phyloP scores from a whole-genome alignment of 2,329 filamentous ascomycete species.

The Geosmithia flava region DNA sequence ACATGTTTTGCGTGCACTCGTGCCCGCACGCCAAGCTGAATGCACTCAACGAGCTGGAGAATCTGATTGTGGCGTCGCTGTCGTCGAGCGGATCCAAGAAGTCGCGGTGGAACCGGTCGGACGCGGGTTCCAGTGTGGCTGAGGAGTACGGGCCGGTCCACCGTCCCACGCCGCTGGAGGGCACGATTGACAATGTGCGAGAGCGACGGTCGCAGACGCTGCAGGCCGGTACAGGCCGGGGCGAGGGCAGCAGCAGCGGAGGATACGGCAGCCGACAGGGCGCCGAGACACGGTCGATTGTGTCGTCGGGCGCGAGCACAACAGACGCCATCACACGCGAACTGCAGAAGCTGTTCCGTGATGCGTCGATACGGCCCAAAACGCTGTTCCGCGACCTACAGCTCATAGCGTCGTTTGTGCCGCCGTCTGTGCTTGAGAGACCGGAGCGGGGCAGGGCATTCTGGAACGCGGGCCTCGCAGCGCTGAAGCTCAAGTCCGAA shows the following conservation, averaged over 20 bases:
- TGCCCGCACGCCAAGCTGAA: constrained; percentile 81
- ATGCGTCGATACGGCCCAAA: constrained; percentile 58
- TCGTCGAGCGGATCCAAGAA: constrained; percentile 19
- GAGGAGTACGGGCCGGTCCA: constrained; percentile 18
- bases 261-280: constrained; percentile 18
- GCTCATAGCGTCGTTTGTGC: constrained; percentile 56
- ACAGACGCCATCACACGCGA: constrained; percentile 55
- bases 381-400: constrained; percentile 74
- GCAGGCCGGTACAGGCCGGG: constrained; percentile 11
- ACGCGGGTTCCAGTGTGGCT: constrained; percentile 19
- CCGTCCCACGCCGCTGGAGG: constrained; percentile 42
- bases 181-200: constrained; percentile 57
- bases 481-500: constrained; percentile 78
- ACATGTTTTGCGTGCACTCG: constrained; percentile 78
- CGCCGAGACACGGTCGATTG: constrained; percentile 33
- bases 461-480: constrained; percentile 79
- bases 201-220: constrained; percentile 49
- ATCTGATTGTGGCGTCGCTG: constrained; percentile 66
- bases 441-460: constrained; percentile 66
- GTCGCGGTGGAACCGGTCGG: constrained; percentile 21
- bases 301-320: constrained; percentile 36
- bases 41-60: constrained; percentile 70
- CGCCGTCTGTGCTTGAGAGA: constrained; percentile 45
- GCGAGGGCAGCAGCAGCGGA: too few species aligned
- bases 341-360: constrained; percentile 54